Conservation (phyloP, 1,139 yeast genomes). For the Geotrichum klebahnii region DNA sequence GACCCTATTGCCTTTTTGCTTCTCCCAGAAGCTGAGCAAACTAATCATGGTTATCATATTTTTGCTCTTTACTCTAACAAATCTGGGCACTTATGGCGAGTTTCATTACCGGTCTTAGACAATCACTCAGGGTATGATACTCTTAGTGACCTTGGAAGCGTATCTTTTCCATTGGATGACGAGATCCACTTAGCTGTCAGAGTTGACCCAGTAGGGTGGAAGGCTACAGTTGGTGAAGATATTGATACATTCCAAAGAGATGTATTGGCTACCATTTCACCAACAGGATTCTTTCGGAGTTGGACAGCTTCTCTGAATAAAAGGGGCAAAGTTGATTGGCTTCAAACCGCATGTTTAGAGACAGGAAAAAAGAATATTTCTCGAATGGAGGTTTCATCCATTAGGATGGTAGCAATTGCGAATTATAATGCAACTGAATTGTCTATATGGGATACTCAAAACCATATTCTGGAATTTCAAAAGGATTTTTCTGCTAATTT, state of each 20-base stretch:
- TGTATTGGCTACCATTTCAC: constrained; percentile 57
- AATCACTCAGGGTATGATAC: constrained; percentile 3
- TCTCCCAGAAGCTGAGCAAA: constrained; percentile 45
- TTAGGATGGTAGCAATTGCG: constrained; percentile 69
- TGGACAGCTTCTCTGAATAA: constrained; percentile 44
- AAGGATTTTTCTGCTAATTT: constrained; percentile 39
- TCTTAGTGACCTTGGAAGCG: constrained; percentile 20
- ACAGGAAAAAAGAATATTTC: constrained; percentile 56
- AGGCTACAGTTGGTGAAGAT: constrained; percentile 38
- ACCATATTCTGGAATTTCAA: constrained; percentile 64
- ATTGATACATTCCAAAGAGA: constrained; percentile 44
- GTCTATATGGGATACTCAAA: constrained; percentile 71
- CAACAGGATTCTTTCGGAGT: constrained; percentile 52
- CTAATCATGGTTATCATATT: constrained; percentile 42
- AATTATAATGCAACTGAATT: constrained; percentile 50
- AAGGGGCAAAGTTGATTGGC: constrained; percentile 46
- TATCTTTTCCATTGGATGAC: constrained; percentile 29
- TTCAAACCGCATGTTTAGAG: constrained; percentile 45
- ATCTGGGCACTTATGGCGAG: constrained; percentile 24
- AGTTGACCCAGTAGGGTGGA: constrained; percentile 66
- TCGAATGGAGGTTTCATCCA: constrained; percentile 66
- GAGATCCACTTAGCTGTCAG: constrained; percentile 49
- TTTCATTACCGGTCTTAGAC: constrained; percentile 14
- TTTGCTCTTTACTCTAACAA: constrained; percentile 44
- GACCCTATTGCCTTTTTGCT: constrained; percentile 45